Evolutionary conservation across 2,329 filamentous ascomycete species (phyloP), one percentile per base, ranked within the genome.

Genomic region (Stemphylium beticola): DNA sequence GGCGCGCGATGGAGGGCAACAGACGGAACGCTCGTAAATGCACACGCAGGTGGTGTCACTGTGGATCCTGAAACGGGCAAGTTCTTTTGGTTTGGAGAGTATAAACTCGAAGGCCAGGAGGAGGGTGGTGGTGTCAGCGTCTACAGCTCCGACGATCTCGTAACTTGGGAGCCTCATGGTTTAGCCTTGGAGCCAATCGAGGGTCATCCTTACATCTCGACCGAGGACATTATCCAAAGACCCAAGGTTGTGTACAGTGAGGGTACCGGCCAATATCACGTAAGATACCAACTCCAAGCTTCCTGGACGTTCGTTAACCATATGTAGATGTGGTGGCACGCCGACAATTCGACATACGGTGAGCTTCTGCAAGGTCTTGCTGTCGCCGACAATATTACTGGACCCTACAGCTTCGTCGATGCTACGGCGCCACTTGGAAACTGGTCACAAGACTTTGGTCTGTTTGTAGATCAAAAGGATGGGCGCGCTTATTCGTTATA

Each of bases 11-110:
- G 85, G 85, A 78, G 74, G 15, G 85, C 87, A 59, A 87, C 83
- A 0, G 78, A 85, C 2, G 84, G 84, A 0, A 79, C 82, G n/a
- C 67, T 86, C 11, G 80, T 87, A 48, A 87, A 85, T 47, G 85
- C 85, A 1, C 85, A 88, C 65, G 85, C 85, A 1, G 85, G 85
- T 1, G 81, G 80, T 11, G 75, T 87, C 6, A 79, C 79, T 0
- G 67, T 82, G 0, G 83, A 87, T 36, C 70, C 81, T 34, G 77
- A 79, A 4, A 79, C 78, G 0, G 81, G 81, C 14, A 83, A 78
- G 55, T 87, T 85, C 67, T 87, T 81, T 72, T 82, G 80, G 78
- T 87, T 87, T 51, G 85, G 85, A 32, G 85, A 87, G 65, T 83
- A 85, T 73, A 87, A 87, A 72, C 73, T 79, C 10, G 69, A 87